Evolutionary conservation across 805 yeast genomes (phyloP), one percentile per base, ranked within the genome.

Genomic region (Kodamaea hsintzibuensis): DNA sequence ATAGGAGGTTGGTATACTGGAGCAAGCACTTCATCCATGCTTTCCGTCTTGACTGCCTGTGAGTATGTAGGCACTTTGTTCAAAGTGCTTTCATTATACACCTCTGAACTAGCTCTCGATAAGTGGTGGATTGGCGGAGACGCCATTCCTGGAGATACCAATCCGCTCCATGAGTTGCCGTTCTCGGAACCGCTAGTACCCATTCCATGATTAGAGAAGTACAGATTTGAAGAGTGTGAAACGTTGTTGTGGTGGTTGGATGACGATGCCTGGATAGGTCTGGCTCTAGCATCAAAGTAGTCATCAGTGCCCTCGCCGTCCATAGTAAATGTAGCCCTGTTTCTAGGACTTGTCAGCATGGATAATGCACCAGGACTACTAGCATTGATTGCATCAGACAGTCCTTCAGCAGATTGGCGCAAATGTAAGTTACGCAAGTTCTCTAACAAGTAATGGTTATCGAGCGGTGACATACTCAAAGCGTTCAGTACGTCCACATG

Each of bases 41-140:
- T 67, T 46, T 79, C 84, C 1, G 82, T 69, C 61, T 81, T 82
- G 67, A 91, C 70, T 0, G 98, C 98, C 33, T 88, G 85, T 7
- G 79, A 80, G 69, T 93, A 93, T 0, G 96, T 84, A 0, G 98
- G 98, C 6, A 93, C 97, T 48, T 83, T 74, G 17, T 88, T 84
- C 58, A 90, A 42, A 5, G 40, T 51, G 33, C 13, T 18, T 2
- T 39, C 4, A 10, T 50, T 38, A 12, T 47, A 17, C 1, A 39
- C 47, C 37, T 71, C 79, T 1, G 91, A 85, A 50, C 78, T 80
- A 13, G 74, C 82, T 52, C 91, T 74, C 2, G 91, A 84, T 47
- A 85, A 66, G 62, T 85, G 84, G 9, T 71, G 62, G 4, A 40
- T 13, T 0, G 81, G 84, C 0, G 91, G 90, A 0, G 88, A 75